Conservation (phyloP, 345 rosid genomes). For the Orychophragmus violaceus region DNA sequence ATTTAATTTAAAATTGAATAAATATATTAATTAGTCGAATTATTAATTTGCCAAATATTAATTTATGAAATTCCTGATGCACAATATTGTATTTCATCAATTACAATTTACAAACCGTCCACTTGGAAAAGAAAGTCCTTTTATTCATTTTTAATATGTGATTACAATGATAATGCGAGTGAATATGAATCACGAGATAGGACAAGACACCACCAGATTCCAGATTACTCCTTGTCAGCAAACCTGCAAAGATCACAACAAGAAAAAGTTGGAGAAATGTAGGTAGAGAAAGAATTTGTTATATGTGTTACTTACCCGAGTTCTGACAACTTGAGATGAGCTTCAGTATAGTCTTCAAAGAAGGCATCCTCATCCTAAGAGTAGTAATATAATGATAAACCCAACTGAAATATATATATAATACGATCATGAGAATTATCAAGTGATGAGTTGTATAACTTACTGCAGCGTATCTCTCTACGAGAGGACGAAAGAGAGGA, state of each 20-base stretch:
- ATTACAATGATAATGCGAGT: background rate
- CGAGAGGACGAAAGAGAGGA: slow-evolving; percentile 59
- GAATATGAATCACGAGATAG: background rate
- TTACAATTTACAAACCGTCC: too few relatives aligned
- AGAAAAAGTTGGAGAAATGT: background rate
- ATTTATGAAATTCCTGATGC: too few relatives aligned
- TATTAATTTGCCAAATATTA: too few relatives aligned
- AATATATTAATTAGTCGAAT: too few relatives aligned
- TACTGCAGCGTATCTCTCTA: slow-evolving; percentile 74
- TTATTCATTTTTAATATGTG: background rate
- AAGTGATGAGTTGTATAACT: slow-evolving; percentile 13
- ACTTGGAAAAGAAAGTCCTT: background rate
- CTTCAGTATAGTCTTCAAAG: slow-evolving; percentile 63
- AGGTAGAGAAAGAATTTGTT: background rate
- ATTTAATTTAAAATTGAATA: too few relatives aligned
- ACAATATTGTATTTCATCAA: background rate
- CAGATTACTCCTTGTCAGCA: slow-evolving; percentile 16
- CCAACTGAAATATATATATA: background rate
- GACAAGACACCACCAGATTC: background rate
- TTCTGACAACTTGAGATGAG: slow-evolving; percentile 78
- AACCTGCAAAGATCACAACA: slow-evolving; percentile 3
- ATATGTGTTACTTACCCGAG: slow-evolving; percentile 46
- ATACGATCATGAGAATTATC: background rate
- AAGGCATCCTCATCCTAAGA: slow-evolving; percentile 73
- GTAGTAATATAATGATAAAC: background rate